A percentile compares a stretch with the other conserved stretches of the same genome.
Evolutionary conservation across 805 yeast genomes (phyloP).

Genomic region (Yarrowia sp.): DNA sequence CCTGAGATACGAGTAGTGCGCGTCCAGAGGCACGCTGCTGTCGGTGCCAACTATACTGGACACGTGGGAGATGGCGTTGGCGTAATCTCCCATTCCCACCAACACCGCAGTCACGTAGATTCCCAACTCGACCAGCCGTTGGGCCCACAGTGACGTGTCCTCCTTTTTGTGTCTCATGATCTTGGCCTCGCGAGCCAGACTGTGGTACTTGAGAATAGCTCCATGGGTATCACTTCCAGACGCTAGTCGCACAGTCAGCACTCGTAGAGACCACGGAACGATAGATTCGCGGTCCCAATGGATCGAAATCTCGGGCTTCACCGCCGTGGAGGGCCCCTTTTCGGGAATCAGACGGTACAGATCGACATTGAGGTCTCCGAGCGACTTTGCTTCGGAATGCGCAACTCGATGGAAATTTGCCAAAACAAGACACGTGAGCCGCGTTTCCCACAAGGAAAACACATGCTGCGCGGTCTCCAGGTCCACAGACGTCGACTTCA

Average conservation of each 20-base stretch:
- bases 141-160: conserved; percentile 41
- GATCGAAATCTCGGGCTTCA: conserved; percentile 33
- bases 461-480: conserved; percentile 40
- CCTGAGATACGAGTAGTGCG: background rate
- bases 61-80: conserved; percentile 45
- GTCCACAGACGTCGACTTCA: conserved; percentile 18
- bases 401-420: conserved; percentile 47
- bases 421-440: conserved; percentile 47
- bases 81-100: conserved; percentile 48
- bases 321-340: conserved; percentile 39
- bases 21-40: background rate
- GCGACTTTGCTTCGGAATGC: conserved; percentile 46
- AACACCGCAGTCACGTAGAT: conserved; percentile 49
- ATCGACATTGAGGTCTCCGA: conserved; percentile 47
- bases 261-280: conserved; percentile 50
- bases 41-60: background rate
- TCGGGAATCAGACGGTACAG: conserved; percentile 41
- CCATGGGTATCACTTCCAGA: conserved; percentile 50
- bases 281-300: conserved; percentile 40
- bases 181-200: conserved; percentile 50
- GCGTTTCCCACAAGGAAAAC: conserved; percentile 47
- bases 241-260: conserved; percentile 48
- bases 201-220: conserved; percentile 48
- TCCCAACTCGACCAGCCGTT: conserved; percentile 47
- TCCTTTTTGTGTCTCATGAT: conserved; percentile 41